Percentiles rank a stretch among this genome's conserved stretches.
Evolutionary conservation across 1,139 yeast genomes (phyloP).

Genomic region (Arxiozyma telluris): DNA sequence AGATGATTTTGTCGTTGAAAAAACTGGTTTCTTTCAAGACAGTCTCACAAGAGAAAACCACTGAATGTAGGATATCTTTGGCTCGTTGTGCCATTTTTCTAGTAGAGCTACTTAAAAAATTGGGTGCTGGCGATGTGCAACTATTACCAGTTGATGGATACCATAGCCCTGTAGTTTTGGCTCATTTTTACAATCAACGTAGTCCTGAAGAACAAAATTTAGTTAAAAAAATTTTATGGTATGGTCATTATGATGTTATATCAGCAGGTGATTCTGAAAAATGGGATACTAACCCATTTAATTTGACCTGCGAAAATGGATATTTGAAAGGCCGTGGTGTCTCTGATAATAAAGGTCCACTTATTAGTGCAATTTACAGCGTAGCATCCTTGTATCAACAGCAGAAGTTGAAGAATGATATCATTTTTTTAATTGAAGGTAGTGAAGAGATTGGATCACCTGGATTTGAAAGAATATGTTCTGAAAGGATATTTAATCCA

Average conservation of each 20-base stretch:
- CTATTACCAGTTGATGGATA: slow-evolving; percentile 61
- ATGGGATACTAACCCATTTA: slow-evolving; percentile 79
- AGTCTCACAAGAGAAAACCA: slow-evolving; percentile 60
- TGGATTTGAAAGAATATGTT: slow-evolving; percentile 67
- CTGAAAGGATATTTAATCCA: slow-evolving; percentile 40
- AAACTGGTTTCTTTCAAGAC: slow-evolving; percentile 64
- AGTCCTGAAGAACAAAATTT: slow-evolving; percentile 17
- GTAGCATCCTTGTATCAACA: slow-evolving; percentile 61
- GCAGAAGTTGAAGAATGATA: slow-evolving; percentile 54
- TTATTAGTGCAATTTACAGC: slow-evolving; percentile 80
- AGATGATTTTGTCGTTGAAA: slow-evolving; percentile 52
- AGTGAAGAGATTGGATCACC: slow-evolving; percentile 91
- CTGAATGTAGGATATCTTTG: slow-evolving; percentile 58
- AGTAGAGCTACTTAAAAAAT: slow-evolving; percentile 48
- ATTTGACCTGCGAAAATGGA: slow-evolving; percentile 69
- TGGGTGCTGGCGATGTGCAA: slow-evolving; percentile 66
- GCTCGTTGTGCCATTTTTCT: slow-evolving; percentile 80
- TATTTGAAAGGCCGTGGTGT: slow-evolving; percentile 88
- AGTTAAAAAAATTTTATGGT: slow-evolving; percentile 58
- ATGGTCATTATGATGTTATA: slow-evolving; percentile 95
- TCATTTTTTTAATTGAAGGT: slow-evolving; percentile 82
- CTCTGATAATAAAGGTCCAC: slow-evolving; percentile 91
- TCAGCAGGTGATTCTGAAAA: slow-evolving; percentile 48
- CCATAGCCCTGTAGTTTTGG: slow-evolving; percentile 78
- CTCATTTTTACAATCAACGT: slow-evolving; percentile 45